phyloP scores from a whole-genome alignment of 495 filamentous ascomycete species.

The Penicillium turbatum region DNA sequence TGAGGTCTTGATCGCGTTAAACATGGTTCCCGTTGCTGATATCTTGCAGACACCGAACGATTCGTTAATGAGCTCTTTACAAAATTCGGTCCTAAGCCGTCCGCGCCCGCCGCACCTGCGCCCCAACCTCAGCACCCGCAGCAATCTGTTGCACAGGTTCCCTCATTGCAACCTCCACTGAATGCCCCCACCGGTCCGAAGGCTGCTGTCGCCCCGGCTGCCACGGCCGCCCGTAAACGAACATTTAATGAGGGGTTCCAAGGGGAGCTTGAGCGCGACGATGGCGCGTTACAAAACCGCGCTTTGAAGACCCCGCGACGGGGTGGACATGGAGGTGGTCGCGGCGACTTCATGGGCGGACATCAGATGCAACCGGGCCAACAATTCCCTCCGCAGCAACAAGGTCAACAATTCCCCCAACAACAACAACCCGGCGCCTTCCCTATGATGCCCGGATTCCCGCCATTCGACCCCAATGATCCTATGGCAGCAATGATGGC shows the following conservation, averaged over 20 bases:
- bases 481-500: slow-evolving; percentile 67
- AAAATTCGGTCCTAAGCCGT: slow-evolving; percentile 57
- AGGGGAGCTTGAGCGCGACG: slow-evolving; percentile 43
- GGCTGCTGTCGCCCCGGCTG: slow-evolving; percentile 15
- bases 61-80: slow-evolving; percentile 88
- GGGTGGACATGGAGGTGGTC: slow-evolving; percentile 52
- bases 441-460: slow-evolving; percentile 49
- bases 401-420: slow-evolving; percentile 25
- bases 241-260: slow-evolving; percentile 55
- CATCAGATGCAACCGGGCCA: slow-evolving; percentile 14
- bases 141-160: slow-evolving; percentile 18
- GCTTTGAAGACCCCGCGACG: slow-evolving; percentile 70
- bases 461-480: slow-evolving; percentile 57
- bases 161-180: slow-evolving; percentile 28
- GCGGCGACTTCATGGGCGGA: slow-evolving; percentile 46
- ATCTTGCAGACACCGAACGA: slow-evolving; percentile 53
- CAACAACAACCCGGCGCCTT: slow-evolving; percentile 36
- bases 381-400: background rate
- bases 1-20: slow-evolving; percentile 15
- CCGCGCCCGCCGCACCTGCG: slow-evolving; percentile 42
- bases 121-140: slow-evolving; percentile 49
- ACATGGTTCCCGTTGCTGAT: slow-evolving; percentile 11
- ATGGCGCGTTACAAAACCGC: slow-evolving; percentile 47
- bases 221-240: slow-evolving; percentile 47
- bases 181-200: slow-evolving; percentile 37